Evolutionary conservation across 306 rosid species (phyloP), one percentile per base, ranked within the genome.

Genomic region (Argentina anserina): DNA sequence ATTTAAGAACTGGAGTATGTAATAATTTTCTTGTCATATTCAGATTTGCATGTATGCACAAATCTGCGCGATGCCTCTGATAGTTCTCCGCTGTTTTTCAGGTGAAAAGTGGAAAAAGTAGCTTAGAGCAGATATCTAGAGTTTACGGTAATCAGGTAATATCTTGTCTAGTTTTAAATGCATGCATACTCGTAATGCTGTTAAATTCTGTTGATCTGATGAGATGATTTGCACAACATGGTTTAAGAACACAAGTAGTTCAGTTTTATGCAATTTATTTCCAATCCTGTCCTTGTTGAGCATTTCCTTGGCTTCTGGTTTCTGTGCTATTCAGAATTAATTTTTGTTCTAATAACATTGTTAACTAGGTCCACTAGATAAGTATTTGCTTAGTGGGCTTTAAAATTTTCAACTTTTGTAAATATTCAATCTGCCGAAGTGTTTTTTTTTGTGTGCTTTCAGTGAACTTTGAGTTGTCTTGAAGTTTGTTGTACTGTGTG

Each of bases 121-220:
- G 99, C 86, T 87, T 94, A 79, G 99, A 94, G 86, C 93, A 89
- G 83, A 91, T 94, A 81, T 85, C 97, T 46, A 83, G 87, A 82
- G 96, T 94, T 85, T 94, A 94, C 73, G 99, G 99, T 72, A 94
- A 90, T 84, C 99, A 91, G 95, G 99, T 94, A 84, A 72, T 55
- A 45, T 59, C 59, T 37, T 49, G 10, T 26, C 60, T 69, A 31
- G 49, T 36, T 69, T 13, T 72, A 11, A 47, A 76, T 60, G 34
- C 55, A 63, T 55, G 49, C 65, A 17, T 50, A 69, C 39, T 34
- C 58, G 55, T 45, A 41, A 47, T 3, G 21, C 60, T 26, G n/a
- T 39, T 1, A 4, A 21, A 2, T 33, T 15, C 11, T 14, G 11
- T 25, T 25, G 10, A 55, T 33, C 62, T 69, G 37, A 47, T 69